These are phyloP conservation scores for Trametes cubensis DNA, from an alignment of 768 basidiomycete species.

Conservation along the genomic window DNA sequence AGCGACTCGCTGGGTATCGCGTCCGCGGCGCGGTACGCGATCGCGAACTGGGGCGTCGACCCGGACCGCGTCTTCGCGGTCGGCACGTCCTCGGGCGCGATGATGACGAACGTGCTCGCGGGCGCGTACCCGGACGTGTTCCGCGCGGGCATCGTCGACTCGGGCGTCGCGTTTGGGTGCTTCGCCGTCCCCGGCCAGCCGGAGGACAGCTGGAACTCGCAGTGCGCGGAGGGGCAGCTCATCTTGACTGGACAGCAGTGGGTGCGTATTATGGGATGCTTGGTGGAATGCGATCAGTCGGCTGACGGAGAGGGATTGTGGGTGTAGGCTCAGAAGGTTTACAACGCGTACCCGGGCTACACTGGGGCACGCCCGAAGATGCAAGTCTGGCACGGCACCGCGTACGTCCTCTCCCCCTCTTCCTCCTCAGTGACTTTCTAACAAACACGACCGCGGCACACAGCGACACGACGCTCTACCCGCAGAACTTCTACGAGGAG, in stretches of 20 bases:
- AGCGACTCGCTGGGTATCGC: conserved; percentile 58
- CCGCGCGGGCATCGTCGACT: conserved; percentile 49
- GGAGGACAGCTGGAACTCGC: conserved; percentile 46
- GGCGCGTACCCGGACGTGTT: conserved; percentile 60
- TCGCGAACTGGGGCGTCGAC: conserved; percentile 51
- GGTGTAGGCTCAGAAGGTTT: conserved; percentile 47
- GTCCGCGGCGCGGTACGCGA: conserved; percentile 51
- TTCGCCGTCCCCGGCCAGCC: conserved; percentile 44
- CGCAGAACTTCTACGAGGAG: conserved; percentile 52
- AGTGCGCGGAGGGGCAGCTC: conserved; percentile 48
- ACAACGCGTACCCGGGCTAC: conserved; percentile 56
- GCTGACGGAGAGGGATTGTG: neutral
- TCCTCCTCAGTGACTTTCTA: neutral
- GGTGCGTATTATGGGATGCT: conserved; percentile 22
- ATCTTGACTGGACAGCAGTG: conserved; percentile 51
- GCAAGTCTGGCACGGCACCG: conserved; percentile 59
- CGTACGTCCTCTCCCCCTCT: conserved; percentile 24
- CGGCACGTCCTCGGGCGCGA: conserved; percentile 55
- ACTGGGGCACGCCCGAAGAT: conserved; percentile 54
- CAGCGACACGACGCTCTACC: conserved; percentile 54
- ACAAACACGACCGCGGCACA: neutral
- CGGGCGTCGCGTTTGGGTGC: conserved; percentile 58
- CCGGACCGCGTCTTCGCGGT: conserved; percentile 50
- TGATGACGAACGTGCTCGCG: conserved; percentile 62
- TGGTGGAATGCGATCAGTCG: neutral